phyloP scores from a whole-genome alignment of 1,284 basidiomycete genomes.

The Apiotrichum montevideense region DNA sequence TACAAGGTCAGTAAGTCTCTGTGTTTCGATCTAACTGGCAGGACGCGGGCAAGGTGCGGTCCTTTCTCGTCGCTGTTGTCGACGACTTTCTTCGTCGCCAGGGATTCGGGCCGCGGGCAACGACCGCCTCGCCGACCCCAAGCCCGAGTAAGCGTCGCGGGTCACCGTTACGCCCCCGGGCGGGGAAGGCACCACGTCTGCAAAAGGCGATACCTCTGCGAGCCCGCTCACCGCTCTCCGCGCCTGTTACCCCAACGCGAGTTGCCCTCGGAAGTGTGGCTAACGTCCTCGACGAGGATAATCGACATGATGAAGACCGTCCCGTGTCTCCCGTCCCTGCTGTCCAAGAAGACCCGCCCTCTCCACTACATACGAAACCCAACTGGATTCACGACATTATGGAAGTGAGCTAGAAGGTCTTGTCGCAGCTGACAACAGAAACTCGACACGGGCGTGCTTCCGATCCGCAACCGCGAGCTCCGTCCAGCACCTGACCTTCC shows the following conservation, averaged over 20 bases:
- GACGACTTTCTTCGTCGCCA: slow-evolving; percentile 62
- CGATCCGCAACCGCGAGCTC: background rate
- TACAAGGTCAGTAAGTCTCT: slow-evolving; percentile 57
- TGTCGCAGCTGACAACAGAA: background rate
- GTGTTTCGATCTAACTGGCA: slow-evolving; percentile 28
- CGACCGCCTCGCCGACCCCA: background rate
- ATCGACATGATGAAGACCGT: no score
- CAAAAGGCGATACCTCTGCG: no score
- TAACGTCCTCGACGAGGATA: no score
- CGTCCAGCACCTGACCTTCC: background rate
- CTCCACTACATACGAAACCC: background rate
- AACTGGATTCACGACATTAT: background rate
- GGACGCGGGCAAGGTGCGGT: slow-evolving; percentile 54
- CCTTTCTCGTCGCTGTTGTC: slow-evolving; percentile 58
- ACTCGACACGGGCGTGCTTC: slow-evolving; percentile 13
- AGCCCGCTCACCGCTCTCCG: no score
- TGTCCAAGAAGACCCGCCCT: no score
- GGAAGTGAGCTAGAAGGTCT: background rate
- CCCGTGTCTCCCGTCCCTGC: no score
- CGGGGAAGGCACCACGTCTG: no score
- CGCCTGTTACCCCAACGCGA: no score
- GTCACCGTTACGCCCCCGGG: no score
- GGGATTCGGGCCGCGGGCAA: slow-evolving; percentile 50
- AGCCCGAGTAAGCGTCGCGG: background rate
- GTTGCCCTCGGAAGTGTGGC: no score